Conservation (phyloP, 108 stramenopile genomes). For the Fragilaria radians region DNA sequence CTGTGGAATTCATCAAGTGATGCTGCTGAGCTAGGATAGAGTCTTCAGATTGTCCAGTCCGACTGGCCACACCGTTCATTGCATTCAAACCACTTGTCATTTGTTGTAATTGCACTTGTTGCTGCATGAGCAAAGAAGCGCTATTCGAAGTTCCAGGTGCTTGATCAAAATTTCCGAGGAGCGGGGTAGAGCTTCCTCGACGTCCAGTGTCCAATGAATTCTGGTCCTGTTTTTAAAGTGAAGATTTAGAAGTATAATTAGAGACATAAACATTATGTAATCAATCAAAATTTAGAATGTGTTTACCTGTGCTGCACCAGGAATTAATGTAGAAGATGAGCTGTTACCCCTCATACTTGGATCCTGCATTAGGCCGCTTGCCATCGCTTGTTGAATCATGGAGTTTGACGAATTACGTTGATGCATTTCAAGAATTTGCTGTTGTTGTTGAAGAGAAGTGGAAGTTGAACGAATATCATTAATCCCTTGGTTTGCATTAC, state of each 20-base stretch:
- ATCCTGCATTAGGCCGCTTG: background rate
- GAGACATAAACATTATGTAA: no score
- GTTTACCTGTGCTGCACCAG: background rate
- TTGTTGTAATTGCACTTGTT: slow-evolving; percentile 1
- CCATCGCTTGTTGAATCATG: slow-evolving; percentile 2
- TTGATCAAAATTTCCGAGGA: background rate
- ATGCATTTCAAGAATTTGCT: slow-evolving; percentile 1
- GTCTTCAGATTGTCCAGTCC: background rate
- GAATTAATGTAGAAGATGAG: background rate
- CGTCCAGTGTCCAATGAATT: background rate
- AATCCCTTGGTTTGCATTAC: background rate
- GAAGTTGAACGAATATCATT: background rate
- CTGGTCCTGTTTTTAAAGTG: background rate
- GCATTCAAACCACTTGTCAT: background rate
- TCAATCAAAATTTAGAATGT: no score
- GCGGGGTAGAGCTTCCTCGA: background rate
- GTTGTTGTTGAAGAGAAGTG: slow-evolving; percentile 1
- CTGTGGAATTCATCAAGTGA: background rate
- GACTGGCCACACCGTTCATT: background rate
- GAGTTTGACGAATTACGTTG: background rate
- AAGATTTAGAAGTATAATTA: background rate
- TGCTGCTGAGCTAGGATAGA: slow-evolving; percentile 1
- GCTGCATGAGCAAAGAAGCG: background rate
- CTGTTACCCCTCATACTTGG: background rate
- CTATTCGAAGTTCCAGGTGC: slow-evolving; percentile 3